A percentile compares a stretch with the other conserved stretches of the same genome.
Evolutionary conservation across 1,139 yeast species (phyloP).

Genomic region (Yamadazyma trypodendri): DNA sequence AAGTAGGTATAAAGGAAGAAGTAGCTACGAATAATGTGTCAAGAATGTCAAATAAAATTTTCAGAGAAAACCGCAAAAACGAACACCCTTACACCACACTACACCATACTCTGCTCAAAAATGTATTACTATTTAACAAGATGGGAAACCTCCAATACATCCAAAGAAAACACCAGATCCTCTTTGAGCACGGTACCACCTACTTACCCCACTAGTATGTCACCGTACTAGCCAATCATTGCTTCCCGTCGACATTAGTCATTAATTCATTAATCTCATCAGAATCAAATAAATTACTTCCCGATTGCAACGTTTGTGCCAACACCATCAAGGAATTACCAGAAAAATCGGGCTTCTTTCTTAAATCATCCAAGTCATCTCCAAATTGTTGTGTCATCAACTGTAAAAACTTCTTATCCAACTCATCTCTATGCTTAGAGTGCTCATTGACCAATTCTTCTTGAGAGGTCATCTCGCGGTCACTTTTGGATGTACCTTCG

Average conservation of each 20-base stretch:
- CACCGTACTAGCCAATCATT: neutral
- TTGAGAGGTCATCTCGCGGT: conserved; percentile 23
- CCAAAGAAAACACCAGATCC: neutral
- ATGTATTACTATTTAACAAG: neutral
- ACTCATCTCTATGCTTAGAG: conserved; percentile 31
- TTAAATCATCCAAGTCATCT: conserved; percentile 61
- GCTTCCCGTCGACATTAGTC: conserved; percentile 10
- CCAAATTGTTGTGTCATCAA: conserved; percentile 60
- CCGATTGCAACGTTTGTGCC: conserved; percentile 66
- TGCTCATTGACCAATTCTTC: conserved; percentile 22
- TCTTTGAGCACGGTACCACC: too few relatives aligned
- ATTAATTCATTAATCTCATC: conserved; percentile 26
- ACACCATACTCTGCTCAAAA: neutral
- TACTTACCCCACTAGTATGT: too few relatives aligned
- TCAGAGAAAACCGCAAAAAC: too few relatives aligned
- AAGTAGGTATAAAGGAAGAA: too few relatives aligned
- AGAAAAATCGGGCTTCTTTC: conserved; percentile 64
- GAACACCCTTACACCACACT: too few relatives aligned
- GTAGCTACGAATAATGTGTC: too few relatives aligned
- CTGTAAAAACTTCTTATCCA: conserved; percentile 53
- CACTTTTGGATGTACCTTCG: conserved; percentile 15
- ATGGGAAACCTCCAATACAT: neutral
- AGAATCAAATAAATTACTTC: conserved; percentile 64
- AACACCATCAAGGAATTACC: conserved; percentile 57
- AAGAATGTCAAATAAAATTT: too few relatives aligned